phyloP scores from a whole-genome alignment of 352 stramenopile genomes.

The Globisporangium solare region DNA sequence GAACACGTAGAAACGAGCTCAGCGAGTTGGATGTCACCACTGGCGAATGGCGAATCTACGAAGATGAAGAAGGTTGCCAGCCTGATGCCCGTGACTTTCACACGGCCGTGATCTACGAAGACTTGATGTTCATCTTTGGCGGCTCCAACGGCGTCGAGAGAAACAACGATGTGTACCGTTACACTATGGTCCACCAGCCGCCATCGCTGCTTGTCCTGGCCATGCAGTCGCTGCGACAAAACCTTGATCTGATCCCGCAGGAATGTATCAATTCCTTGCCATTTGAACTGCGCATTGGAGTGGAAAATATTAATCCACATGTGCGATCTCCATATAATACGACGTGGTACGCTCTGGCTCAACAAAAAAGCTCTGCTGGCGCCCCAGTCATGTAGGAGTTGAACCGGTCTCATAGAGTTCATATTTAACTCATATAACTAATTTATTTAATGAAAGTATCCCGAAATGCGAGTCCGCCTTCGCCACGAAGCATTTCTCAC shows the following conservation, averaged over 20 bases:
- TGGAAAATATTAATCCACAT: conserved; percentile 71
- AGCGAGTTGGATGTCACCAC: conserved; percentile 62
- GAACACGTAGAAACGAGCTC: conserved; percentile 60
- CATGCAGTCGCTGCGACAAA: conserved; percentile 56
- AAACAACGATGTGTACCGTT: conserved; percentile 80
- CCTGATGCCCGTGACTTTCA: conserved; percentile 81
- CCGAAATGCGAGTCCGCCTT: too few relatives aligned
- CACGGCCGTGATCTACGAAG: conserved; percentile 65
- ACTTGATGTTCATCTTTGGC: conserved; percentile 79
- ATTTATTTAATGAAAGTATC: conserved; percentile 22
- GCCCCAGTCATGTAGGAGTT: conserved; percentile 39
- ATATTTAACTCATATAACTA: conserved; percentile 46
- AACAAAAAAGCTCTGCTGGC: conserved; percentile 32
- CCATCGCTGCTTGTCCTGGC: conserved; percentile 63
- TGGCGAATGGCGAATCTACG: conserved; percentile 56
- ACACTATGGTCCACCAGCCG: conserved; percentile 51
- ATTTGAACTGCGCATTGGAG: conserved; percentile 54
- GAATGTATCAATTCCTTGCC: conserved; percentile 48
- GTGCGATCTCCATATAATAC: conserved; percentile 58
- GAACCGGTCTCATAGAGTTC: conserved; percentile 16
- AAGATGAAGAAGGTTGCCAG: conserved; percentile 54
- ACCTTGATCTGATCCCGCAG: conserved; percentile 31
- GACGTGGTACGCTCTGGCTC: conserved; percentile 56
- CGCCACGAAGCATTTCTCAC: too few relatives aligned
- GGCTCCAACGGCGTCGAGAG: conserved; percentile 80